phyloP scores from a whole-genome alignment of 768 basidiomycete species.

The Hygrophorus russula region DNA sequence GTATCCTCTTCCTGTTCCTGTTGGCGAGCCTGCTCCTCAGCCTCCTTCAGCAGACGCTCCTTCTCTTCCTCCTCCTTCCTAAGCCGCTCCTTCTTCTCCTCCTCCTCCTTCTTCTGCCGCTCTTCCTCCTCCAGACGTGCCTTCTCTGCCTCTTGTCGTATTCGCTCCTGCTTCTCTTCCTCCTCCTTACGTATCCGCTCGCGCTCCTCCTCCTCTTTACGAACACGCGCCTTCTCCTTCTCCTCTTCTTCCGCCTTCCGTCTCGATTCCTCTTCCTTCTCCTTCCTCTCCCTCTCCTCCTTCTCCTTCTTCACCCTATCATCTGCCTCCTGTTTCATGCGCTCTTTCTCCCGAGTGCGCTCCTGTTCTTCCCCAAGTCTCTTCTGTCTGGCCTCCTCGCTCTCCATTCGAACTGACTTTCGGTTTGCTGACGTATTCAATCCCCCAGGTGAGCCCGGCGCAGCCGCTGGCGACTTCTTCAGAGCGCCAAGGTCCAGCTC shows the following conservation, averaged over 20 bases:
- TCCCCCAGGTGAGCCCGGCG: slow-evolving; percentile 21
- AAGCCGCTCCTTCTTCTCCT: slow-evolving; percentile 17
- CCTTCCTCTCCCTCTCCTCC: slow-evolving; percentile 27
- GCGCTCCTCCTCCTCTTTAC: slow-evolving; percentile 19
- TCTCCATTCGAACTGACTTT: slow-evolving; percentile 52
- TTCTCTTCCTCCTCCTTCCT: slow-evolving; percentile 24
- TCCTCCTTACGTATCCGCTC: slow-evolving; percentile 22
- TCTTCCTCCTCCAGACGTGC: slow-evolving; percentile 8
- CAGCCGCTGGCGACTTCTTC: slow-evolving; percentile 33
- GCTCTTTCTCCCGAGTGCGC: slow-evolving; percentile 23
- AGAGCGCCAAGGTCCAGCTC: slow-evolving; percentile 52
- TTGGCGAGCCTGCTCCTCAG: slow-evolving; percentile 20
- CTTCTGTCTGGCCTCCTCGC: slow-evolving; percentile 36
- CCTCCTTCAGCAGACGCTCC: slow-evolving; percentile 18
- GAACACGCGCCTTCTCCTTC: slow-evolving; percentile 22
- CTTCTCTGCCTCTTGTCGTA: slow-evolving; percentile 40
- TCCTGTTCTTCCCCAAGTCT: slow-evolving; percentile 34
- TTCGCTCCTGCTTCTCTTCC: slow-evolving; percentile 23
- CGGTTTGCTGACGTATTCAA: slow-evolving; percentile 24
- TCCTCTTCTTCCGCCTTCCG: slow-evolving; percentile 30
- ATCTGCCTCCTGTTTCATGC: slow-evolving; percentile 20
- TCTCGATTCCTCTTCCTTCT: slow-evolving; percentile 24
- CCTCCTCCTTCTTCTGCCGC: slow-evolving; percentile 41
- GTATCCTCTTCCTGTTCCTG: slow-evolving; percentile 28
- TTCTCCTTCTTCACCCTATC: slow-evolving; percentile 26